These are phyloP conservation scores for Pulveroboletus sp. DNA, from an alignment of 768 basidiomycete genomes.

Conservation along the genomic window DNA sequence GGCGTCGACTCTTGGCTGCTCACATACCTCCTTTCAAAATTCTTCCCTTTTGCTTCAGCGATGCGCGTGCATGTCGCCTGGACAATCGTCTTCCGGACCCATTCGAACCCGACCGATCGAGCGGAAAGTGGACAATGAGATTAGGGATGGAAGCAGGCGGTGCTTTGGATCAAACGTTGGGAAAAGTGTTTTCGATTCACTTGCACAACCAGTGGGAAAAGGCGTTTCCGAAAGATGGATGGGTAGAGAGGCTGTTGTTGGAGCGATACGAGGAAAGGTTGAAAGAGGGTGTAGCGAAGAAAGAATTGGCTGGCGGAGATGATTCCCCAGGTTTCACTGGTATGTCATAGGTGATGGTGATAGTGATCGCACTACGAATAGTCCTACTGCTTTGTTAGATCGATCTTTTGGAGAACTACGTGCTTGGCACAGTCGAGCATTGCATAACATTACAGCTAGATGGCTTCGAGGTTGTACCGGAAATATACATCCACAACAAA, in stretches of 20 bases:
- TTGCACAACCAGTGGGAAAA: conserved; percentile 97
- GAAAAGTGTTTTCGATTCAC: conserved; percentile 83
- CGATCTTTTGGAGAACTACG: too few relatives aligned
- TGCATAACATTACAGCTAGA: too few relatives aligned
- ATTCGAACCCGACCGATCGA: conserved; percentile 55
- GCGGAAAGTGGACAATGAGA: conserved; percentile 68
- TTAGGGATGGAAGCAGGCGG: conserved; percentile 60
- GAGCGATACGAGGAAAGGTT: conserved; percentile 50
- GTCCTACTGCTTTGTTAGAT: too few relatives aligned
- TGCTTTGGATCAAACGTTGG: conserved; percentile 56
- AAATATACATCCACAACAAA: too few relatives aligned
- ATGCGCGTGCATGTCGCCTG: conserved; percentile 85
- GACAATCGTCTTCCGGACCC: conserved; percentile 95
- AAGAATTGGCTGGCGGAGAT: background rate
- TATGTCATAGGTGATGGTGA: too few relatives aligned
- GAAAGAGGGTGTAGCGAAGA: background rate
- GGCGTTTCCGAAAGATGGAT: conserved; percentile 75
- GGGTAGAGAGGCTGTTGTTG: conserved; percentile 82
- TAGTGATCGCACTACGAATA: too few relatives aligned
- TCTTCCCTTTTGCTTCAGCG: conserved; percentile 93
- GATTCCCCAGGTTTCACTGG: too few relatives aligned
- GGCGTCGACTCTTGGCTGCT: conserved; percentile 74
- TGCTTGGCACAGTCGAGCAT: too few relatives aligned
- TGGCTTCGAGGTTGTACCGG: too few relatives aligned
- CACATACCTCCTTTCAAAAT: conserved; percentile 84